A percentile compares a stretch with the other conserved stretches of the same genome.
Conservation (phyloP, 768 basidiomycete genomes). For the Rhodotorula babjevae region DNA sequence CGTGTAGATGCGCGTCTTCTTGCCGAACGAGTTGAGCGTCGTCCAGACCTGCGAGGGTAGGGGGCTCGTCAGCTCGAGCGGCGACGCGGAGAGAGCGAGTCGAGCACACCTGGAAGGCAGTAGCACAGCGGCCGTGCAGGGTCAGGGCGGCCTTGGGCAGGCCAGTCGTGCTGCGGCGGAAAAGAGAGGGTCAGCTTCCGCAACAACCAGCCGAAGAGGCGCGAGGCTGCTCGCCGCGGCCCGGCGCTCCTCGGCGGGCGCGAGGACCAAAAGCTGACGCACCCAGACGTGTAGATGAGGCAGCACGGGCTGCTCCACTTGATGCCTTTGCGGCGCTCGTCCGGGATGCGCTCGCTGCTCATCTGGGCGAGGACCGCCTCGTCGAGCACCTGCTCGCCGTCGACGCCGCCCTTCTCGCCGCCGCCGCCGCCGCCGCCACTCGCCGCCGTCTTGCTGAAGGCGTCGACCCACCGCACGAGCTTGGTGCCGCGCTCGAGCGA, state of each 20-base stretch:
- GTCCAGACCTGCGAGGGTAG: constrained; percentile 13
- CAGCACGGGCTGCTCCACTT: constrained; percentile 20
- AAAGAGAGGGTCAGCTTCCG: not conserved
- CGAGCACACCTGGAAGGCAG: not conserved
- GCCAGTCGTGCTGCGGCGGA: not conserved
- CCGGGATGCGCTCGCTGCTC: constrained; percentile 6
- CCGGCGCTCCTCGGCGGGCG: too few relatives aligned
- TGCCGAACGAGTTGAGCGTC: constrained; percentile 16
- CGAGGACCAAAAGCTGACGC: not conserved
- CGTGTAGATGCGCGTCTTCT: constrained; percentile 33
- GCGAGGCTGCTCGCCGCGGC: not conserved
- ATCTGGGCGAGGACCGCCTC: not conserved
- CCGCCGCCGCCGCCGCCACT: too few relatives aligned
- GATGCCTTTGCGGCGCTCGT: constrained; percentile 26
- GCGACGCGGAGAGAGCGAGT: not conserved
- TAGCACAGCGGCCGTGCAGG: not conserved
- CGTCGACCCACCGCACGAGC: constrained; percentile 21
- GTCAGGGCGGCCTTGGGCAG: constrained; percentile 18
- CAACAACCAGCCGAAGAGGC: too few relatives aligned
- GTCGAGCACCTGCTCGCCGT: constrained; percentile 10
- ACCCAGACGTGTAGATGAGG: constrained; percentile 37
- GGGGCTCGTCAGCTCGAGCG: not conserved
- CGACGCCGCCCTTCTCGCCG: constrained; percentile 1
- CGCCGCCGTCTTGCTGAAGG: not conserved
- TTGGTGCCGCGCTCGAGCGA: not conserved